Conservation (phyloP, 148 eudicot species). For the Polygonum aviculare region DNA sequence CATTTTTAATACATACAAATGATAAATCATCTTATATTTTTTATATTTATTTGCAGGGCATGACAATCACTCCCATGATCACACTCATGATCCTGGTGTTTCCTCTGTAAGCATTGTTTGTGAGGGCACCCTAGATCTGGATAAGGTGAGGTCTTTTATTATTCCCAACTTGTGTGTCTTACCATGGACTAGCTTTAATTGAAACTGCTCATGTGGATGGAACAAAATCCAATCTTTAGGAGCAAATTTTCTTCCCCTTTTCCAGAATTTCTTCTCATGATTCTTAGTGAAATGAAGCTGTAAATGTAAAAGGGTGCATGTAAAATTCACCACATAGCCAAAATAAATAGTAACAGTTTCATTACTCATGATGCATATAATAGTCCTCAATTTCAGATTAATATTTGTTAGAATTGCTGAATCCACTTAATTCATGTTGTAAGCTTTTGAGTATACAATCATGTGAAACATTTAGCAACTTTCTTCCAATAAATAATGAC, state of each 20-base stretch:
- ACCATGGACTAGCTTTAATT: neutral
- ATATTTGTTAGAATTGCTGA: neutral
- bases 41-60: constrained; percentile 43
- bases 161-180: neutral
- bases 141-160: constrained; percentile 48
- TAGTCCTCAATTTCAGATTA: neutral
- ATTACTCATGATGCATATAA: neutral
- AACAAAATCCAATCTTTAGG: neutral
- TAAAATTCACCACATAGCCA: neutral
- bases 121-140: constrained; percentile 95
- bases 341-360: neutral
- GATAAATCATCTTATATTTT: neutral
- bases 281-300: neutral
- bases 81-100: constrained; percentile 98
- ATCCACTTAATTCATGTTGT: neutral
- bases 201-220: neutral
- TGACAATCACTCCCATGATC: constrained; percentile 85
- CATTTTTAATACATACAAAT: neutral
- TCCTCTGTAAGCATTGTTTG: constrained; percentile 96
- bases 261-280: neutral
- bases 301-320: neutral
- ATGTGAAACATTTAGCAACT: neutral
- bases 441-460: neutral
- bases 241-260: neutral
- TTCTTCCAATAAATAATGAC: neutral